Evolutionary conservation across 1,139 yeast species (phyloP).

Genomic region (Hansenula lynferdii): DNA sequence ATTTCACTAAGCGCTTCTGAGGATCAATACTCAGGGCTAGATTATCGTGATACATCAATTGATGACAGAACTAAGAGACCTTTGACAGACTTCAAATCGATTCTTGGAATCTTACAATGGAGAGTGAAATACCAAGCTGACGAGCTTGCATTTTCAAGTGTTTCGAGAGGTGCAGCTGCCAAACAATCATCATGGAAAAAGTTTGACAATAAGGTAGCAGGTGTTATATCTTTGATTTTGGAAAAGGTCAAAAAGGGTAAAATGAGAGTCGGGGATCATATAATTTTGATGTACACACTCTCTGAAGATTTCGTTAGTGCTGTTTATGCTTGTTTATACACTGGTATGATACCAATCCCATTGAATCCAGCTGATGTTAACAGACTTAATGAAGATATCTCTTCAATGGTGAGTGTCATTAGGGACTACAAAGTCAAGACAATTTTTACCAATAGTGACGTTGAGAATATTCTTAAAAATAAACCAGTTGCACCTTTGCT

Average conservation of each 20-base stretch:
- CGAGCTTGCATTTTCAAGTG: conserved; percentile 71
- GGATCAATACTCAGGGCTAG: conserved; percentile 74
- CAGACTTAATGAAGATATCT: conserved; percentile 70
- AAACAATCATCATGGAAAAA: conserved; percentile 77
- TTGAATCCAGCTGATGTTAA: conserved; percentile 69
- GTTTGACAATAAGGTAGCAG: conserved; percentile 71
- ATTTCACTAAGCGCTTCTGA: conserved; percentile 44
- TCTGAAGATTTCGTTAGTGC: conserved; percentile 86
- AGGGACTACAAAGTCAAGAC: conserved; percentile 69
- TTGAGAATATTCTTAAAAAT: conserved; percentile 64
- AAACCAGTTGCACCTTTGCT: conserved; percentile 63
- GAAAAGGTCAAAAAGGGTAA: conserved; percentile 44
- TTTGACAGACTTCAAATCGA: conserved; percentile 65
- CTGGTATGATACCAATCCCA: conserved; percentile 81
- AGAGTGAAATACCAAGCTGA: conserved; percentile 74
- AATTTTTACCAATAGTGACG: conserved; percentile 74
- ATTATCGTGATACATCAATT: conserved; percentile 62
- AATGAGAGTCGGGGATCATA: conserved; percentile 64
- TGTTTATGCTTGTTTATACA: conserved; percentile 76
- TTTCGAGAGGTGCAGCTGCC: conserved; percentile 34
- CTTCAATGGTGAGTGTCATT: conserved; percentile 60
- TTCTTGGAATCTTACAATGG: conserved; percentile 74
- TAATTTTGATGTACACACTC: conserved; percentile 78
- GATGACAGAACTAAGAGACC: conserved; percentile 78
- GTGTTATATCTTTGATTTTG: conserved; percentile 57